Base-by-base conservation (phyloP, 164 flowering plant species). In the Magnolia changhungtana region DNA sequence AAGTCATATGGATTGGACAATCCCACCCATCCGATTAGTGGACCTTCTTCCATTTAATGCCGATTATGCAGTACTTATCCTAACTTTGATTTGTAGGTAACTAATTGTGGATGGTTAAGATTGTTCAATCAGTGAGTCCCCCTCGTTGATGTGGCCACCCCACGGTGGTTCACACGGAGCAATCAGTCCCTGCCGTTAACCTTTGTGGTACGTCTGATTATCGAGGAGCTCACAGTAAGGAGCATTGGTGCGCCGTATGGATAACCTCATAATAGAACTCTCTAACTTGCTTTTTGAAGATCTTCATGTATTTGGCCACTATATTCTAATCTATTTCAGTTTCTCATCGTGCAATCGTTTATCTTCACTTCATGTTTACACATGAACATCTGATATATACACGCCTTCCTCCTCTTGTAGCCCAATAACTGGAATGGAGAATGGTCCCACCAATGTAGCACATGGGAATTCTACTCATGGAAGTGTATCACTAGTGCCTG, bases 391-490 rank as follows among this genome's bases (percentile, higher is more conserved):
- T 27, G 18, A 68, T 16, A 55, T 7, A 21, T 65, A 8, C 13
- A 24, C 21, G 27, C 16, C 19, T 68, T 68, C 23, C 74, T 11
- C 76, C 29, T 76, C 76, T 81, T 86, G 80, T 89, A 93, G 96
- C 83, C 80, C 86, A 66, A 68, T 27, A 64, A 68, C 83, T 72
- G 86, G 71, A 50, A 59, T 80, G 71, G 80, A 83, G 74, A 84
- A 90, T 86, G 90, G 87, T 69, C 78, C 90, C 9, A 31, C 76
- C 68, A 76, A 16, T 77, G 70, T 72, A n/a, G 71, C 72, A 65
- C 70, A 81, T 72, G 87, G 75, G 67, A 79, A 68, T 70, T 69
- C 83, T 52, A 65, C 72, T 81, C 79, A 50, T 72, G 72, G 73
- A 37, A 80, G 72, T 58, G 71, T 79, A 16, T 73, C 85, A 10